phyloP scores from a whole-genome alignment of 1,284 basidiomycete genomes.

The Stereum hirsutum region DNA sequence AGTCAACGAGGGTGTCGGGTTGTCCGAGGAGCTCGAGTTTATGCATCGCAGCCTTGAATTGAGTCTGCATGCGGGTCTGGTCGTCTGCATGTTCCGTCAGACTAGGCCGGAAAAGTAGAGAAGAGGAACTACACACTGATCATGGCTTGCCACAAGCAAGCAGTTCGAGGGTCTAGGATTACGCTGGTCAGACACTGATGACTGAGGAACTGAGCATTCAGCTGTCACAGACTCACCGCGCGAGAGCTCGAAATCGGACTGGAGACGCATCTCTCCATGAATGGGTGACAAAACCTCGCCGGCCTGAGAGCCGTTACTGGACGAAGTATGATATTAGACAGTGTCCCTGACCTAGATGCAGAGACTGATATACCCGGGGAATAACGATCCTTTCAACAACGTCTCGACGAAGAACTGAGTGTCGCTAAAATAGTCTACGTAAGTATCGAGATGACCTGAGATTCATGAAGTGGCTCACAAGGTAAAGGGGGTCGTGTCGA shows the following conservation, averaged over 20 bases:
- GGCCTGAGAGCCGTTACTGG: conserved; percentile 15
- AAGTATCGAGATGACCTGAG: no score
- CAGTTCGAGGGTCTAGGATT: neutral
- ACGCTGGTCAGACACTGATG: no score
- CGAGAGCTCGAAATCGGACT: conserved; percentile 19
- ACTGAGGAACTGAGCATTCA: neutral
- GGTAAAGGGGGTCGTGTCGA: conserved; percentile 22
- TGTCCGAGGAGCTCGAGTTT: no score
- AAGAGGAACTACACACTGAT: neutral
- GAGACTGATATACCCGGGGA: conserved; percentile 15
- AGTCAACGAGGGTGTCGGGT: no score
- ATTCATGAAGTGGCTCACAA: no score
- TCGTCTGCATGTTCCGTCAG: no score
- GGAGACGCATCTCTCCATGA: conserved; percentile 25
- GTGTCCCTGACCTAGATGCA: no score
- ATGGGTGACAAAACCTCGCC: conserved; percentile 22
- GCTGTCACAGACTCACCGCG: conserved; percentile 6
- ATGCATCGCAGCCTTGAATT: no score
- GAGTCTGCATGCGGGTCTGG: conserved; percentile 1
- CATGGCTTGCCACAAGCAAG: conserved; percentile 1
- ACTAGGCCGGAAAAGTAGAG: no score
- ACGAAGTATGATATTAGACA: no score
- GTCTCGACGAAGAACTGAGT: conserved; percentile 19
- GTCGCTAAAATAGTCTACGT: no score
- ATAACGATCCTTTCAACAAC: conserved; percentile 17